phyloP scores from a whole-genome alignment of 441 rosid genomes.

The Gossypium armourianum region DNA sequence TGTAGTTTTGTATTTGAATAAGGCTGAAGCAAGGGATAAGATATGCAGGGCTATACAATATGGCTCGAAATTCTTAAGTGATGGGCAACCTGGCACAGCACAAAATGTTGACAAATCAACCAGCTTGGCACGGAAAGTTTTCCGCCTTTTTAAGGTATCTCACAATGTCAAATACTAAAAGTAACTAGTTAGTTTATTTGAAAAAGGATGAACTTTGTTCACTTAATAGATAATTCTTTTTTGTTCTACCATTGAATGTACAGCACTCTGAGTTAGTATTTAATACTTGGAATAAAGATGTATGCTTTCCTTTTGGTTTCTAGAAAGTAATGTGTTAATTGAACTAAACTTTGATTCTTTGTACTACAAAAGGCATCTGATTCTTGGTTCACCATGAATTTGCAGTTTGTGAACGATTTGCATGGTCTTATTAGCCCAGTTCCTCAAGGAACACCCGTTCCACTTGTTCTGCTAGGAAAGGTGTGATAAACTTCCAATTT shows the following conservation, averaged over 20 bases:
- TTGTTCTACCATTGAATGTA: not conserved
- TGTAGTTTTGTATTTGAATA: conserved; percentile 66
- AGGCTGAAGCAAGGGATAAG: conserved; percentile 98
- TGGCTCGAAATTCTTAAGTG: conserved; percentile 79
- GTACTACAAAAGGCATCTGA: not conserved
- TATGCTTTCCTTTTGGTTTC: no score
- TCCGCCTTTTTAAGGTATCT: conserved; percentile 81
- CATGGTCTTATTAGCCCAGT: conserved; percentile 75
- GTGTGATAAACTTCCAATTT: conserved; percentile 23
- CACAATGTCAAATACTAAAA: not conserved
- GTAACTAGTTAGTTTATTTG: not conserved
- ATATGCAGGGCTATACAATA: conserved; percentile 91
- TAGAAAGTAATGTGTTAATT: no score
- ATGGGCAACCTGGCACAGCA: conserved; percentile 83
- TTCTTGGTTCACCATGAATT: conserved; percentile 13
- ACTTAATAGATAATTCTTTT: no score
- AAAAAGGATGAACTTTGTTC: no score
- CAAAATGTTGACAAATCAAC: conserved; percentile 88
- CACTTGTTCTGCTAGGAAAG: conserved; percentile 81
- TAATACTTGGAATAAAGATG: no score
- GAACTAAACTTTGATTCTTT: not conserved
- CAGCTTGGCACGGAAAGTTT: conserved; percentile 88
- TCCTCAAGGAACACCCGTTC: conserved; percentile 81
- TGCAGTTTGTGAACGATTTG: conserved; percentile 90
- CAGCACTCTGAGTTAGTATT: not conserved